Base-by-base conservation (phyloP, 2,329 filamentous ascomycete genomes). In the Epichloe brachyelytri region DNA sequence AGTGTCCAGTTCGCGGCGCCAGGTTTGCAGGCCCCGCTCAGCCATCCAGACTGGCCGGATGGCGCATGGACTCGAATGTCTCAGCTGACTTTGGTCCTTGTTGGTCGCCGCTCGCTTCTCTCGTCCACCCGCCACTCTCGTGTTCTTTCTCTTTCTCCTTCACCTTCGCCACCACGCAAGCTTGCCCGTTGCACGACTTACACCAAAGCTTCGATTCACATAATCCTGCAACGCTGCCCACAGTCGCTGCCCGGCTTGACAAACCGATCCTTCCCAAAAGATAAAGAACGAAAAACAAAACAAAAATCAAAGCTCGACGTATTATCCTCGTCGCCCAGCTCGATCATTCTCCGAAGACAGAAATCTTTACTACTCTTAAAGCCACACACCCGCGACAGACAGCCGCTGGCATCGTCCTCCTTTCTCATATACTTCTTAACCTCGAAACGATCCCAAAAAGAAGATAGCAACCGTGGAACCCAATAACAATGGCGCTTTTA, bases 401-500 rank as follows among this genome's bases (percentile, higher is more conserved):
- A 14, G 46, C 43, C 30, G 19, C 19, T 34, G 46, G 34, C 30
- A 15, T n/a, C 37, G 67, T 43, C 43, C 45, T 49, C 44, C 34
- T 20, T 30, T 47, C 40, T 11, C 54, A 48, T 4, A 39, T 33
- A 44, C 48, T 40, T 41, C 45, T 39, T 26, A 33, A 46, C 40
- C 49, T 30, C 38, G 15, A 8, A 26, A 26, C 22, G 22, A 49
- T 47, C 55, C 55, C 54, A 48, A 53, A 57, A 41, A 58, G 26
- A 30, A 30, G 10, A 30, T 47, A 60, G 50, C 47, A 55, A 54
- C 53, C 57, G 55, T 58, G 51, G 54, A 60, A 59, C 55, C 54
- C 56, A 54, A 57, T 48, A 63, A 54, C 59, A 71, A 81, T 82
- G 78, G 74, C 78, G 74, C 74, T 77, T 77, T 86, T 87, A 80